Conservation (phyloP, 352 stramenopile genomes). For the Blastocystis hominis region DNA sequence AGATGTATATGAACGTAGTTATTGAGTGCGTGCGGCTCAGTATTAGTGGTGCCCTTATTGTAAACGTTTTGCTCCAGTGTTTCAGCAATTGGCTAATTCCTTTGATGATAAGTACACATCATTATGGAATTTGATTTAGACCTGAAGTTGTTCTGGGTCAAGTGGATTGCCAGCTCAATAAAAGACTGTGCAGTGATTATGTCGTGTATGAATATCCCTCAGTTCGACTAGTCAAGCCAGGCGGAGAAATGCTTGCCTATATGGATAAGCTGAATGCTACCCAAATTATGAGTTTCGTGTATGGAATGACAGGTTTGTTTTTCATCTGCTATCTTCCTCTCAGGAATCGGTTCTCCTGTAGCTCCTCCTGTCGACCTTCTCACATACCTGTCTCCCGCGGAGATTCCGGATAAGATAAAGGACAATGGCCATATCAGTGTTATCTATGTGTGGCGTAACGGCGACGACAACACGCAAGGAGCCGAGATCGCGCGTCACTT, state of each 20-base stretch:
- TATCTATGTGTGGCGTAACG: background rate
- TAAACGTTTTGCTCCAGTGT: slow-evolving; percentile 18
- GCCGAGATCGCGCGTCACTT: background rate
- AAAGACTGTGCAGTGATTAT: background rate
- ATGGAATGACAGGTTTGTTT: background rate
- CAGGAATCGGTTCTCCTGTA: background rate
- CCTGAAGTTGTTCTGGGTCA: background rate
- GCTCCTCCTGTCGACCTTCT: slow-evolving; percentile 29
- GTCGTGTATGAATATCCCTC: background rate
- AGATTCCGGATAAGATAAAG: background rate
- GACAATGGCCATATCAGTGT: background rate
- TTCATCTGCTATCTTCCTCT: background rate
- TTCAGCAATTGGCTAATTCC: slow-evolving; percentile 25
- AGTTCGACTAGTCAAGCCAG: background rate
- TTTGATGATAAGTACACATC: background rate
- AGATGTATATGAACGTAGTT: background rate
- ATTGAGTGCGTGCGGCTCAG: background rate
- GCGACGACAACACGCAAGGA: background rate
- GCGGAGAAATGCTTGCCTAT: background rate
- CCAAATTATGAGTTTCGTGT: background rate
- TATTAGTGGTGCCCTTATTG: slow-evolving; percentile 15
- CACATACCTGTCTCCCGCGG: background rate
- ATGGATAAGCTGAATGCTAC: background rate
- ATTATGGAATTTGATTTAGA: background rate
- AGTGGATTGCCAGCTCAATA: background rate